These are phyloP conservation scores for Monosporascus ibericus DNA, from an alignment of 2,329 filamentous ascomycete species.

Conservation along the genomic window DNA sequence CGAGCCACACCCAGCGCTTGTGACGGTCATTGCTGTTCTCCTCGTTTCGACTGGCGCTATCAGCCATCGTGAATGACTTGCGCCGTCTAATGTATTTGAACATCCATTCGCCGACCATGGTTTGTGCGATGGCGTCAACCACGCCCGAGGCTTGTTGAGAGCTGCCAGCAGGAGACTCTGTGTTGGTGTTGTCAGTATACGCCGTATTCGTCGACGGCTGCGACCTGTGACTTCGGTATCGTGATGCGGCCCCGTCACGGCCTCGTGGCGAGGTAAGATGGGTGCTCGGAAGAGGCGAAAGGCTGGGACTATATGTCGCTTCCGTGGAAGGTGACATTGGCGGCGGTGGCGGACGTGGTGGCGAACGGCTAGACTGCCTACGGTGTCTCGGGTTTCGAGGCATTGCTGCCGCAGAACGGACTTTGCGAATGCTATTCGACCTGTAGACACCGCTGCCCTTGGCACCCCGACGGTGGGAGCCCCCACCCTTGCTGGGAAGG, in stretches of 20 bases:
- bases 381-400: constrained; percentile 47
- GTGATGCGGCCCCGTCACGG: constrained; percentile 32
- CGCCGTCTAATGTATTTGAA: constrained; percentile 83
- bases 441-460: constrained; percentile 43
- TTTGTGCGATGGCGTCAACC: constrained; percentile 94
- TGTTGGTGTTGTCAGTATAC: constrained; percentile 37
- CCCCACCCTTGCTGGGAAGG: constrained; percentile 56
- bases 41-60: constrained; percentile 59
- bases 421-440: constrained; percentile 67
- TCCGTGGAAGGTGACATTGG: constrained; percentile 63
- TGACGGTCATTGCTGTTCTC: constrained; percentile 74
- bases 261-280: constrained; percentile 59
- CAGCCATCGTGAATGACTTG: constrained; percentile 81
- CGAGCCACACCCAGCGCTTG: constrained; percentile 97
- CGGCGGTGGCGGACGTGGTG: constrained; percentile 40
- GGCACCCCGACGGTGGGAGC: constrained; percentile 48
- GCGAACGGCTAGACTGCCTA: constrained; percentile 52
- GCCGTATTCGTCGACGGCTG: constrained; percentile 56
- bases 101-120: constrained; percentile 98
- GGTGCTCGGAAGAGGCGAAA: constrained; percentile 69
- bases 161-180: constrained; percentile 50
- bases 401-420: constrained; percentile 74
- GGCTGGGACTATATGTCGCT: constrained; percentile 59
- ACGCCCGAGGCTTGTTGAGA: constrained; percentile 67
- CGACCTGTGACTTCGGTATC: constrained; percentile 44